Evolutionary conservation across 2,329 filamentous ascomycete species (phyloP), one percentile per base, ranked within the genome.

Genomic region (Alternaria triticina): DNA sequence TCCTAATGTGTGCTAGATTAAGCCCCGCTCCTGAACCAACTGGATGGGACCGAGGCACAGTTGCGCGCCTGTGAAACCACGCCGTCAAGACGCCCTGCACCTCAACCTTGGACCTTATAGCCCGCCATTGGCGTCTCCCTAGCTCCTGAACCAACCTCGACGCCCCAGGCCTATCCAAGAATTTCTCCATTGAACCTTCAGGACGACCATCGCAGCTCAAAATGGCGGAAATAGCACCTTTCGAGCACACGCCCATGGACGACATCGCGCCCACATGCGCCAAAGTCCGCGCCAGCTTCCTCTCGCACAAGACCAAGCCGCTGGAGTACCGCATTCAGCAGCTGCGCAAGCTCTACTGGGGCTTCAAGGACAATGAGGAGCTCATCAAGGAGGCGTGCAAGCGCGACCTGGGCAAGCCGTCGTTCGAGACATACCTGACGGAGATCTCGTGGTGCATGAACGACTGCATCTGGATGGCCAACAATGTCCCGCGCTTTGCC

Each of bases 331-430:
- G 96, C 67, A 85, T 94, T 67, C 86, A 88, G 58, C 96, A 98
- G 85, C 88, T 99, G 65, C 91, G 94, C 72, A 95, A 94, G 86
- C 89, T 98, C 60, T 98, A 97, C 85, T 98, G 96, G 96, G 94
- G 88, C 8, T 80, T 97, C 70, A 89, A 89, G 69, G 95, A 98
- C 84, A 90, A 92, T 78, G 86, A 89, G 60, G 84, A 88, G 49
- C 87, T 90, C 71, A 86, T 98, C 65, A 77, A 88, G 69, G 91
- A 93, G 78, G 93, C 95, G 22, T 87, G 93, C 77, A 86, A 87
- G 77, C 85, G 87, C 71, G 96, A 99, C 77, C 83, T 98, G 68
- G 87, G 88, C 78, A 97, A 97, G 84, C 87, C 90, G 61, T 80
- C 83, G 33, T 93, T 90, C 77, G 96, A 98, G 83, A 83, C 91